Conservation (phyloP, 1,284 basidiomycete species). For the Leccinum insigne region DNA sequence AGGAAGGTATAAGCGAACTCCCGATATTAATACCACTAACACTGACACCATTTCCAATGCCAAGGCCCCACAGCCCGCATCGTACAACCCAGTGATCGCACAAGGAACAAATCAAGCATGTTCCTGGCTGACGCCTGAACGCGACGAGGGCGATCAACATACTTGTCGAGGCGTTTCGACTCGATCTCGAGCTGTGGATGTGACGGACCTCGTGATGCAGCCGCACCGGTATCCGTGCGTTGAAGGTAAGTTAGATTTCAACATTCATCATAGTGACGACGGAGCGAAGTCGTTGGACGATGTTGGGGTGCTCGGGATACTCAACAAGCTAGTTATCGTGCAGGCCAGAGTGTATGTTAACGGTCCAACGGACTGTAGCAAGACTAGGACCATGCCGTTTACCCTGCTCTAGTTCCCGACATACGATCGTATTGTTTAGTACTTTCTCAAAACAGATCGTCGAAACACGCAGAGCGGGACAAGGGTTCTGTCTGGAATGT, state of each 20-base stretch:
- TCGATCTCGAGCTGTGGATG: slow-evolving; percentile 39
- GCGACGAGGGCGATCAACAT: slow-evolving; percentile 41
- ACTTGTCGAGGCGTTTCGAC: slow-evolving; percentile 42
- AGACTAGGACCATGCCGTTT: slow-evolving; percentile 35
- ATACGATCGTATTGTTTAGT: not conserved
- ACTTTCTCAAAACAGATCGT: slow-evolving; percentile 30
- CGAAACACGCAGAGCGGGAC: slow-evolving; percentile 19
- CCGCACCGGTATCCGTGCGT: slow-evolving; percentile 20
- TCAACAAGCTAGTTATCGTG: slow-evolving; percentile 49
- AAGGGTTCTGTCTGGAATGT: slow-evolving; percentile 16
- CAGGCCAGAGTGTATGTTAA: slow-evolving; percentile 47
- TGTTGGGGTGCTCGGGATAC: slow-evolving; percentile 45
- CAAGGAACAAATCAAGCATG: slow-evolving; percentile 40
- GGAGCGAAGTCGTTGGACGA: slow-evolving; percentile 37
- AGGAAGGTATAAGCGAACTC: not conserved
- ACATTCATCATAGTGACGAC: slow-evolving; percentile 9
- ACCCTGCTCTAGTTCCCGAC: not conserved
- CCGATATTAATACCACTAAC: not conserved
- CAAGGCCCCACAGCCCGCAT: not conserved
- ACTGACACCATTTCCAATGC: not conserved
- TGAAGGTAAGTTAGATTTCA: slow-evolving; percentile 24
- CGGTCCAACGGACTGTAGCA: slow-evolving; percentile 40
- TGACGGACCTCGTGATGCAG: slow-evolving; percentile 38
- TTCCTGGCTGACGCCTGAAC: slow-evolving; percentile 36
- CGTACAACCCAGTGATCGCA: slow-evolving; percentile 1